These are phyloP conservation scores for Emergomyces pasteurianus DNA, from an alignment of 2,329 filamentous ascomycete genomes.

Conservation along the genomic window DNA sequence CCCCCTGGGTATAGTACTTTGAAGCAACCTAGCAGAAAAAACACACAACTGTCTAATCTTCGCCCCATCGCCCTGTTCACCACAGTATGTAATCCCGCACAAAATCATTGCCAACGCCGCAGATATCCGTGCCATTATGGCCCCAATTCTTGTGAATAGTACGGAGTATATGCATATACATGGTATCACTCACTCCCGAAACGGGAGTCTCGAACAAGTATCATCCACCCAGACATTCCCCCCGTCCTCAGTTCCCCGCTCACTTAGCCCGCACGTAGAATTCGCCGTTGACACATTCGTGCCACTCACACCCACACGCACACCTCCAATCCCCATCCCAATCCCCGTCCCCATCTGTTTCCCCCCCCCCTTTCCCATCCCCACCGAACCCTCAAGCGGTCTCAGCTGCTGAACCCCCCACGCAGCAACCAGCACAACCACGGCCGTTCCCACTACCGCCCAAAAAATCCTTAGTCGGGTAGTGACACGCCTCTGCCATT, in stretches of 20 bases:
- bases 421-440: conserved; percentile 5
- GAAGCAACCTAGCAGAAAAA: not conserved
- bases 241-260: not conserved
- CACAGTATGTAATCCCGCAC: not conserved
- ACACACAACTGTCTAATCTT: not conserved
- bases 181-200: not conserved
- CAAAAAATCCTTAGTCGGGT: conserved; percentile 30
- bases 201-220: not conserved
- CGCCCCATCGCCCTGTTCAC: not conserved
- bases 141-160: not conserved
- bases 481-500: conserved; percentile 30
- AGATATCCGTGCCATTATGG: not conserved
- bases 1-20: not conserved
- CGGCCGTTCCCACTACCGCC: conserved; percentile 17
- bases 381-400: not conserved
- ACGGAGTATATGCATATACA: too few relatives aligned
- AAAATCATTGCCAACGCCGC: not conserved
- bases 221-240: not conserved
- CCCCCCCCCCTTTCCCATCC: not conserved
- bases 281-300: not conserved
- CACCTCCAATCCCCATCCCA: not conserved
- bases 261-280: not conserved
- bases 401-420: not conserved
- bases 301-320: not conserved
- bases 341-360: not conserved